These are phyloP conservation scores for Rauvolfia tetraphylla DNA, from an alignment of 257 asterid genomes.

Conservation along the genomic window DNA sequence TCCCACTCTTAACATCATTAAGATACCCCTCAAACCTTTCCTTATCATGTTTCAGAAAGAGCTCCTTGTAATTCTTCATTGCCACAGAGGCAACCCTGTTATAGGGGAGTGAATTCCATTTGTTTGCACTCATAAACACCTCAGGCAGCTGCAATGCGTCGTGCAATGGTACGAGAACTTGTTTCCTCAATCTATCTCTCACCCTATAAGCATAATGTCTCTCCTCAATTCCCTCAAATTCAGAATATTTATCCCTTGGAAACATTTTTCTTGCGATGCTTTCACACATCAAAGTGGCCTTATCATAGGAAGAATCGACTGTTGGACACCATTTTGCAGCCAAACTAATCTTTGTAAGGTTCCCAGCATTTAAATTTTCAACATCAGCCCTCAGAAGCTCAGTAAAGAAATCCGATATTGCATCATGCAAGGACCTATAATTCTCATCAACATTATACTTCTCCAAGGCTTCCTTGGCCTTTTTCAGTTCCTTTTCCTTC, in stretches of 20 bases:
- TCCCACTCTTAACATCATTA: constrained; percentile 47
- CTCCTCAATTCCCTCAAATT: constrained; percentile 36
- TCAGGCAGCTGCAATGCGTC: constrained; percentile 51
- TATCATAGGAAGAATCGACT: constrained; percentile 54
- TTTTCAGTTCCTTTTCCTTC: constrained; percentile 24
- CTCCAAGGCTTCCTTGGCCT: constrained; percentile 33
- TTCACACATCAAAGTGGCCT: constrained; percentile 46
- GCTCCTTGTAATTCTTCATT: constrained; percentile 40
- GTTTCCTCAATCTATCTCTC: constrained; percentile 48
- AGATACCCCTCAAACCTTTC: constrained; percentile 45
- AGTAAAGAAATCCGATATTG: constrained; percentile 30
- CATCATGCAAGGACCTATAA: constrained; percentile 41
- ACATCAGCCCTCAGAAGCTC: constrained; percentile 42
- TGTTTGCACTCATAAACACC: constrained; percentile 54
- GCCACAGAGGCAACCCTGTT: constrained; percentile 56
- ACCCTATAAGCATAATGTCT: constrained; percentile 39
- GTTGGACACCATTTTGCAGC: constrained; percentile 65
- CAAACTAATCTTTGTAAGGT: constrained; percentile 31
- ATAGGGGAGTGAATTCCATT: constrained; percentile 43
- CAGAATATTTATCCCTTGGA: constrained; percentile 28
- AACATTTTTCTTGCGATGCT: constrained; percentile 40
- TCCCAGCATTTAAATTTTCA: constrained; percentile 31
- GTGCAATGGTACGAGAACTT: constrained; percentile 54
- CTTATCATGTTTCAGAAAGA: constrained; percentile 37
- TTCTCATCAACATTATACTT: constrained; percentile 31